Evolutionary conservation across 257 asterid genomes (phyloP).

Genomic region (Nicotiana tabacum): DNA sequence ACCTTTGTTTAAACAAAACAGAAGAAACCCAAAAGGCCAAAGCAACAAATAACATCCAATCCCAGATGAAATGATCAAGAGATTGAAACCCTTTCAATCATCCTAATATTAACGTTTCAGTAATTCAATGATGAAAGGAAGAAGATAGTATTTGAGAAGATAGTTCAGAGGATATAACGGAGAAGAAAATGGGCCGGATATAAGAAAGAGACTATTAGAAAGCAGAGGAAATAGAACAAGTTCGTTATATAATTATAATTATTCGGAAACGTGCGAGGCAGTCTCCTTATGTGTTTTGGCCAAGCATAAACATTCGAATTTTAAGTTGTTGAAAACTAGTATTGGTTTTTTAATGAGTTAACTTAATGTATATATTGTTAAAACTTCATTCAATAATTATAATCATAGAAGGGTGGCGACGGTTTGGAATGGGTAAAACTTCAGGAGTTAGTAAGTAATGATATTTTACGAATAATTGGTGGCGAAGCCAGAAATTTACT

Average conservation of each 20-base stretch:
- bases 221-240: not conserved
- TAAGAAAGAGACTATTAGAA: conserved; percentile 11
- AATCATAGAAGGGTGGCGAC: no score
- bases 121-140: not conserved
- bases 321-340: not conserved
- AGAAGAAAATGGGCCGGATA: not conserved
- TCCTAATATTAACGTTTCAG: not conserved
- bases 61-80: not conserved
- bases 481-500: no score
- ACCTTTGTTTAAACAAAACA: no score
- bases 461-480: no score
- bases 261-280: not conserved
- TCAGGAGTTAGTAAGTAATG: no score
- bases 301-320: not conserved
- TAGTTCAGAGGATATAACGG: not conserved
- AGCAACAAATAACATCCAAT: no score
- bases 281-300: not conserved
- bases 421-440: no score
- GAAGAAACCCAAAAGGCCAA: no score
- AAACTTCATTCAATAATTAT: no score
- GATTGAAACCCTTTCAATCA: no score
- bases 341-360: no score
- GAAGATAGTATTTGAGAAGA: not conserved
- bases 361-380: no score
- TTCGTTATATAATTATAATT: not conserved